phyloP scores from a whole-genome alignment of 257 asterid species.

The Capsicum pubescens region DNA sequence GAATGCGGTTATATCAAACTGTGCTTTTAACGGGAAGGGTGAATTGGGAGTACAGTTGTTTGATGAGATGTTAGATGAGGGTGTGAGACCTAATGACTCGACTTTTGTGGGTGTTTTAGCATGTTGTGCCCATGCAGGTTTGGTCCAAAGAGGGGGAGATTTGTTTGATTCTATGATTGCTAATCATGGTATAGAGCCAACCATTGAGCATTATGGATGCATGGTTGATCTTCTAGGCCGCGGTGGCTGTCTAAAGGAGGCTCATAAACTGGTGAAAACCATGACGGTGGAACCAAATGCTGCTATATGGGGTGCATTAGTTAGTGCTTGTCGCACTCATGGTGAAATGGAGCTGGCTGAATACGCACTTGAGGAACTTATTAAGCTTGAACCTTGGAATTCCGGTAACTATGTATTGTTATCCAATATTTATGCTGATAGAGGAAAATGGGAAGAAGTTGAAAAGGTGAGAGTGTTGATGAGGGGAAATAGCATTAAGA shows the following conservation, averaged over 20 bases:
- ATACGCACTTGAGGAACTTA: constrained; percentile 47
- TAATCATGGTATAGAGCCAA: constrained; percentile 36
- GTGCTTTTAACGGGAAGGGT: constrained; percentile 52
- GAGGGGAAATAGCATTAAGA: constrained; percentile 41
- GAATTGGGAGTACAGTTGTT: constrained; percentile 44
- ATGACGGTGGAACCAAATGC: constrained; percentile 54
- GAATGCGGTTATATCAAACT: constrained; percentile 48
- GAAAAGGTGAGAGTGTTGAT: constrained; percentile 46
- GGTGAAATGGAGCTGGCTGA: constrained; percentile 51
- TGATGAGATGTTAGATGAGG: constrained; percentile 45
- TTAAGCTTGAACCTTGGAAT: constrained; percentile 49
- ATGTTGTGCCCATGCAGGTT: constrained; percentile 53
- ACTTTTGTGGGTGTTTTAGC: constrained; percentile 49
- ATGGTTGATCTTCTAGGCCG: constrained; percentile 60
- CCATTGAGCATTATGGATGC: constrained; percentile 57
- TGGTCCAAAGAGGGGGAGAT: constrained; percentile 45
- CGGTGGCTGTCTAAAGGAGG: constrained; percentile 47
- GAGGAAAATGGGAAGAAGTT: constrained; percentile 54
- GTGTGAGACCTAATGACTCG: constrained; percentile 45
- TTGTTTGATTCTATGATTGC: constrained; percentile 39
- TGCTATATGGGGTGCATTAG: constrained; percentile 57
- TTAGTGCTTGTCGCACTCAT: constrained; percentile 49
- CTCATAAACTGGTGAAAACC: constrained; percentile 41
- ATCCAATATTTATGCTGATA: constrained; percentile 56
- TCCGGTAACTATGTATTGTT: constrained; percentile 54